phyloP scores from a whole-genome alignment of 2,329 filamentous ascomycete species.

The Apiospora phragmitis region DNA sequence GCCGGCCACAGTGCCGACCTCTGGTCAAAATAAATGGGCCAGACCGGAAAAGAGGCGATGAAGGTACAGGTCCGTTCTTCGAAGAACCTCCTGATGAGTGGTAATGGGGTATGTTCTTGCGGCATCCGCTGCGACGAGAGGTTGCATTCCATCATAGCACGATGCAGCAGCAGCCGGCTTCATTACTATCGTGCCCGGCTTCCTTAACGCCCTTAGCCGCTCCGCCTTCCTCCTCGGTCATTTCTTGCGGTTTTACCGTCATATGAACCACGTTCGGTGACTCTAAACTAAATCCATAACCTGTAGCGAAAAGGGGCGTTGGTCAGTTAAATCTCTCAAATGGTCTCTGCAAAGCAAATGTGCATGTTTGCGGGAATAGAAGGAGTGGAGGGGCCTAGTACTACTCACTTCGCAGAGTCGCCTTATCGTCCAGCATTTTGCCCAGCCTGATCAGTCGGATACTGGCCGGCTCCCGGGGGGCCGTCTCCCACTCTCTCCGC shows the following conservation, averaged over 20 bases:
- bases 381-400: slow-evolving; percentile 15
- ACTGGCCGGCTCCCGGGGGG: slow-evolving; percentile 81
- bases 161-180: slow-evolving; percentile 31
- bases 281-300: slow-evolving; percentile 65
- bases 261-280: slow-evolving; percentile 73
- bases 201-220: slow-evolving; percentile 61
- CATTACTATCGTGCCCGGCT: slow-evolving; percentile 19
- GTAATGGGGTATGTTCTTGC: background rate
- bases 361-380: background rate
- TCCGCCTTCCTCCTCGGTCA: slow-evolving; percentile 68
- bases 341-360: background rate
- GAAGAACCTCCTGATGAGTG: background rate
- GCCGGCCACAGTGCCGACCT: background rate
- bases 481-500: slow-evolving; percentile 87
- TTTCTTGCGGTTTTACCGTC: slow-evolving; percentile 74
- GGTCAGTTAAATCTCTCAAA: slow-evolving; percentile 9
- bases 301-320: slow-evolving; percentile 38
- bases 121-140: background rate
- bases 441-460: slow-evolving; percentile 93
- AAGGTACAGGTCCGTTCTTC: background rate
- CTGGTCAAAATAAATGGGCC: background rate
- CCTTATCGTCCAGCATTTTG: slow-evolving; percentile 86
- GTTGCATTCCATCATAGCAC: slow-evolving; percentile 29
- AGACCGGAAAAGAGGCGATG: background rate
- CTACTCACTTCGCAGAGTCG: slow-evolving; percentile 75